phyloP scores from a whole-genome alignment of 495 filamentous ascomycete species.

The Trichoderma gamsii region DNA sequence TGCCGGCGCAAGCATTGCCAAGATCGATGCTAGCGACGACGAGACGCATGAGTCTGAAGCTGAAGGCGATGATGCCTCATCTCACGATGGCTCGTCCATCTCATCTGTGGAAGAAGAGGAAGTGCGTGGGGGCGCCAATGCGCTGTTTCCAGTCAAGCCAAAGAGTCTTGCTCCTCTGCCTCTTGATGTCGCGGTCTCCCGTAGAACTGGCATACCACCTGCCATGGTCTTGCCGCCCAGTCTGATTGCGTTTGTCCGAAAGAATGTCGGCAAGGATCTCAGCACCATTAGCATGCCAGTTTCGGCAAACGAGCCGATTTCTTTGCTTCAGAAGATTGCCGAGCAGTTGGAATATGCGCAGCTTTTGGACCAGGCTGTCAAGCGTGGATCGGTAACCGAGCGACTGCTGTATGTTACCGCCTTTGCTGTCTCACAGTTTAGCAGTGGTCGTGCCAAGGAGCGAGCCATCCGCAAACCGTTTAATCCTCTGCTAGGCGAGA shows the following conservation, averaged over 20 bases:
- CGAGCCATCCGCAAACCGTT: slow-evolving; percentile 94
- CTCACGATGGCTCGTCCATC: slow-evolving; percentile 54
- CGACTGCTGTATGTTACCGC: slow-evolving; percentile 79
- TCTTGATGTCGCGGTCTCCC: slow-evolving; percentile 50
- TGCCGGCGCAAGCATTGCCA: slow-evolving; percentile 59
- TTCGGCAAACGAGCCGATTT: slow-evolving; percentile 89
- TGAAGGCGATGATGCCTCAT: slow-evolving; percentile 47
- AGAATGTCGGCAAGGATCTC: slow-evolving; percentile 96
- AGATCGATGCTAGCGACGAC: slow-evolving; percentile 60
- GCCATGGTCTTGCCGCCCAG: slow-evolving; percentile 77
- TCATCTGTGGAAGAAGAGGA: slow-evolving; percentile 53
- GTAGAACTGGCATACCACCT: slow-evolving; percentile 64
- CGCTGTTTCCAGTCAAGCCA: slow-evolving; percentile 64
- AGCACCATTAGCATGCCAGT: slow-evolving; percentile 97
- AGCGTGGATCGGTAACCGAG: slow-evolving; percentile 51
- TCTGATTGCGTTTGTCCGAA: slow-evolving; percentile 87
- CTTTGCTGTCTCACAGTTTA: slow-evolving; percentile 81
- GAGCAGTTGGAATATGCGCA: slow-evolving; percentile 86
- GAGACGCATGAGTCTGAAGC: slow-evolving; percentile 41
- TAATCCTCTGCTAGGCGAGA: slow-evolving; percentile 96
- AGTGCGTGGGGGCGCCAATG: slow-evolving; percentile 36
- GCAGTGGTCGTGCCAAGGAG: slow-evolving; percentile 73
- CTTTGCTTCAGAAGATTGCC: slow-evolving; percentile 76
- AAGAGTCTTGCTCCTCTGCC: slow-evolving; percentile 77
- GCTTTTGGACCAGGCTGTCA: slow-evolving; percentile 72